Evolutionary conservation across 129 eudicot species (phyloP).

Genomic region (Gnaphalium uliginosum): DNA sequence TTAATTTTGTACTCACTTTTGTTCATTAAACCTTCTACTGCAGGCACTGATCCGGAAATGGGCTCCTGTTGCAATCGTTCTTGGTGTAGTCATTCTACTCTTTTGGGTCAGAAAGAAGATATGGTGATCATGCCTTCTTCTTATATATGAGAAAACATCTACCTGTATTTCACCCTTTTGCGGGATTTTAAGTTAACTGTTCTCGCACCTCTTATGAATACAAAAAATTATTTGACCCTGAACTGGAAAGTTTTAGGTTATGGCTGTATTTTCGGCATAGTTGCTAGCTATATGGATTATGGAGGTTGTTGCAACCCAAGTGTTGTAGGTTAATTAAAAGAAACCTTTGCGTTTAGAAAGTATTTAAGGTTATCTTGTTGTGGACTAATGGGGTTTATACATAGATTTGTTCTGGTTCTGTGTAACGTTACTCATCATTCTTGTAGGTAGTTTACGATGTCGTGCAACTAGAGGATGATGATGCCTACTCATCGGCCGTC

Average conservation of each 20-base stretch:
- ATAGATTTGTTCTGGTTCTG: constrained; percentile 3
- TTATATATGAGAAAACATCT: constrained; percentile 5
- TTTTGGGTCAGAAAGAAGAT: constrained; percentile 75
- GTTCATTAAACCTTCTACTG: constrained; percentile 15
- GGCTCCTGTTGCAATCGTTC: constrained; percentile 93
- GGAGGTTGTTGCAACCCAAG: background rate
- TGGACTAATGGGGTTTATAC: constrained; percentile 1
- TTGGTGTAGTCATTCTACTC: constrained; percentile 79
- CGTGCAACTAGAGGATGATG: background rate
- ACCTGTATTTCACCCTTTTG: background rate
- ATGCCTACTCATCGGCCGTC: background rate
- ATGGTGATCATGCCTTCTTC: constrained; percentile 55
- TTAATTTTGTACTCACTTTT: constrained; percentile 7
- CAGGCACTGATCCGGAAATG: constrained; percentile 90
- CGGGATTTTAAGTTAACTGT: background rate
- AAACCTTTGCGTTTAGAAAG: background rate
- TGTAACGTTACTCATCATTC: constrained; percentile 2
- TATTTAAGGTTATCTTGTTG: constrained; percentile 9
- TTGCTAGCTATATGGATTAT: constrained; percentile 4
- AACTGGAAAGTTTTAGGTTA: constrained; percentile 13
- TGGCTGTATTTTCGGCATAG: constrained; percentile 17
- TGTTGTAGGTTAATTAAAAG: background rate
- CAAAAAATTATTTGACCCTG: background rate
- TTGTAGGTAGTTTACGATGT: background rate
- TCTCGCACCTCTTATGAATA: background rate